Evolutionary conservation across 164 flowering plant species (phyloP).

Genomic region (Magnolia sinica): DNA sequence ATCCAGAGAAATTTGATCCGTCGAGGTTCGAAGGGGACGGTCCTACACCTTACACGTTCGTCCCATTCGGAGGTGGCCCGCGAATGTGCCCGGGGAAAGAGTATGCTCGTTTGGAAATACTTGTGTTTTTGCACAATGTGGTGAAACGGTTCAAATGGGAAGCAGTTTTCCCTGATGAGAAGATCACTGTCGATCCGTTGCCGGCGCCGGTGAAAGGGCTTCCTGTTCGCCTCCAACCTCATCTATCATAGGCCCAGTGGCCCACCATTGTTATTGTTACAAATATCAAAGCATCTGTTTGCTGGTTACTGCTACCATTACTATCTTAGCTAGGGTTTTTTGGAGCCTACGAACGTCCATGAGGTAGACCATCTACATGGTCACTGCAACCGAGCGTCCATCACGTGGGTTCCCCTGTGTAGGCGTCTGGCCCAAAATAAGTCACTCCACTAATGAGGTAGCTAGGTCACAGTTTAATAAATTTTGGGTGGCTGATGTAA

Average conservation of each 20-base stretch:
- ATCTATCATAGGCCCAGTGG: not conserved
- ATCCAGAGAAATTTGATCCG: slow-evolving; percentile 23
- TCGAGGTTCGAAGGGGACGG: slow-evolving; percentile 21
- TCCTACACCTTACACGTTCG: slow-evolving; percentile 16
- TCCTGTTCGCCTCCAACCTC: slow-evolving; percentile 8
- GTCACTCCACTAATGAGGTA: too few relatives aligned
- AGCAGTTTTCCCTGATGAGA: slow-evolving; percentile 3
- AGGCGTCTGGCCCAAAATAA: too few relatives aligned
- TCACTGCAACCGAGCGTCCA: too few relatives aligned
- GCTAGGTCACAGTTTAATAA: too few relatives aligned
- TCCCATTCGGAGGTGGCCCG: slow-evolving; percentile 23
- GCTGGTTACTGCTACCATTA: too few relatives aligned
- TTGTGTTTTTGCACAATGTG: slow-evolving; percentile 7
- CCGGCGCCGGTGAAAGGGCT: slow-evolving; percentile 4
- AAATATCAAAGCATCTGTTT: too few relatives aligned
- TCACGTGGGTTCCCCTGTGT: too few relatives aligned
- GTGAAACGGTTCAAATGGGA: slow-evolving; percentile 11
- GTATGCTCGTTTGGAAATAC: slow-evolving; percentile 10
- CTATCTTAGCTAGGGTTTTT: too few relatives aligned
- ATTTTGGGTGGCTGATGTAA: too few relatives aligned
- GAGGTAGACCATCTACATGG: too few relatives aligned
- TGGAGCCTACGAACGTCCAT: too few relatives aligned
- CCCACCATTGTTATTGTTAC: too few relatives aligned
- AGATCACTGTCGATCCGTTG: not conserved
- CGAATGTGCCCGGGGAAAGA: slow-evolving; percentile 13